Evolutionary conservation across 140 eudicot species (phyloP), one percentile per base, ranked within the genome.

Genomic region (Bidens hawaiensis): DNA sequence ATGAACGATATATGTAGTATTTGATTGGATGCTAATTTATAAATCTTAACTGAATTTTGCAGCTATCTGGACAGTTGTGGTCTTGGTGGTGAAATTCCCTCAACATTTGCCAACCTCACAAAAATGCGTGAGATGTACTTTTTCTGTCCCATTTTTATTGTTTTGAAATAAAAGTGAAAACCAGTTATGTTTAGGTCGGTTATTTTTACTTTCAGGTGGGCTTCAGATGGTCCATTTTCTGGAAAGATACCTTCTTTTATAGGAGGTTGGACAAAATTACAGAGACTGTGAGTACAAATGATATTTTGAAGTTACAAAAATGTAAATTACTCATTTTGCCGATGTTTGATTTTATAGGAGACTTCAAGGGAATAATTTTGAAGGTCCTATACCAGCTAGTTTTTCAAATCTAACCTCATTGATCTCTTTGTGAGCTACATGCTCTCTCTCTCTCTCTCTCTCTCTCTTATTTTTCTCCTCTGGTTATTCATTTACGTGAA

Each of bases 21-120:
- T 58, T 70, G 40, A 43, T 52, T 57, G 51, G 12, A 52, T 27
- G 33, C 47, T 40, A 36, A 59, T 6, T 43, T 24, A 30, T 49
- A 51, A 46, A 33, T 46, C 7, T 22, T 57, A 31, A 47, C 54
- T 47, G 13, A 25, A 51, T 47, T 13, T 33, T 62, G 49, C 86
- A 89, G 97, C 42, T 89, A 79, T 50, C 58, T 85, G 18, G 95
- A 82, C 74, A 89, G 97, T 73, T 80, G 71, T 71, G 97, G 91
- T 43, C 55, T 59, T 50, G 82, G 84, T 62, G 97, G 97, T 25
- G 68, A 78, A 53, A 78, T 89, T 61, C 97, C 97, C 14, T 51
- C 33, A n/a, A 43, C 45, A 31, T 83, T 85, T 82, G 88, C 95
- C 65, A 50, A 71, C 31, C 78, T 86, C 30, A 57, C 1, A 63